These are phyloP conservation scores for Alnus glutinosa DNA, from an alignment of 306 rosid genomes.

Conservation along the genomic window DNA sequence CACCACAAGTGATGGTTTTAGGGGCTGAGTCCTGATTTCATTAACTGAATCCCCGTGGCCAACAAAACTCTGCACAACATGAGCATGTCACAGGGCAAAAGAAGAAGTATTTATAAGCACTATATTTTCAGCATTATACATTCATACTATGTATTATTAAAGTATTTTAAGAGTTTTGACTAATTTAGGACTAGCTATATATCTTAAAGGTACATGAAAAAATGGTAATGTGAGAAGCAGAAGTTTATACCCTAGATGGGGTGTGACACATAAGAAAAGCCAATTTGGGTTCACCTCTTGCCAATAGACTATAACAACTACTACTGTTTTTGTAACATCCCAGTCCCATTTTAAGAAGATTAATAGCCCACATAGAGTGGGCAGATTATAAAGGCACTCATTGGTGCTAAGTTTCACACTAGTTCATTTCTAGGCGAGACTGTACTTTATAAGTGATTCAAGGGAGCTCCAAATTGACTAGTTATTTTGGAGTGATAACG, in stretches of 20 bases:
- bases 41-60: slow-evolving; percentile 97
- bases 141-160: not conserved
- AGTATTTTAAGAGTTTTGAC: not conserved
- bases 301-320: slow-evolving; percentile 15
- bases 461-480: no score
- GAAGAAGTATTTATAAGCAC: slow-evolving; percentile 1
- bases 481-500: no score
- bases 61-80: slow-evolving; percentile 69
- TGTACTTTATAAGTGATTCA: no score
- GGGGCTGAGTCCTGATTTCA: slow-evolving; percentile 86
- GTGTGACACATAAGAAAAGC: not conserved
- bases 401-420: no score
- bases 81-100: slow-evolving; percentile 13
- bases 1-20: slow-evolving; percentile 78
- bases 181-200: not conserved
- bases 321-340: not conserved
- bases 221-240: slow-evolving; percentile 4
- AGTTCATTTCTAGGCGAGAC: no score
- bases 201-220: not conserved
- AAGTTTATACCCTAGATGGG: slow-evolving; percentile 10
- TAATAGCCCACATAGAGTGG: no score
- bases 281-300: slow-evolving; percentile 12
- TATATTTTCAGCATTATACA: slow-evolving; percentile 5
- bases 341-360: no score
- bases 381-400: no score